Conservation (phyloP, 2,329 filamentous ascomycete genomes). For the Alternaria consortialis region DNA sequence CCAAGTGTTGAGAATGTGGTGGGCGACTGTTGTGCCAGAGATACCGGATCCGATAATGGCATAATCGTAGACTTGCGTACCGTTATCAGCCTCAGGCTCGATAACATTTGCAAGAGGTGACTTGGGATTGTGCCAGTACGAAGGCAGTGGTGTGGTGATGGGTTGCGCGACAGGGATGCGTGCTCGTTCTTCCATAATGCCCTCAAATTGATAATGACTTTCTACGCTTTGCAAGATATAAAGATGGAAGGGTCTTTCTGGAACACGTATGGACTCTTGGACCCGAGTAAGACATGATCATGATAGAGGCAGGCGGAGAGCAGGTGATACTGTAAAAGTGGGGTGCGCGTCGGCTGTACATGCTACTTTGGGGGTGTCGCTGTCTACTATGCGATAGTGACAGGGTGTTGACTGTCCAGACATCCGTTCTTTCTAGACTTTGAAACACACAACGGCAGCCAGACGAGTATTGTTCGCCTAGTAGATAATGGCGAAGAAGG, state of each 20-base stretch:
- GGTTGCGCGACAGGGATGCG: constrained; percentile 46
- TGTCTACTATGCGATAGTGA: neutral
- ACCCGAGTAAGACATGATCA: neutral
- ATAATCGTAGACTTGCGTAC: constrained; percentile 43
- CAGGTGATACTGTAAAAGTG: neutral
- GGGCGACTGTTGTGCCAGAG: constrained; percentile 50
- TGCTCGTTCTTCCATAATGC: constrained; percentile 40
- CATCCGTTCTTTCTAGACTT: accelerated
- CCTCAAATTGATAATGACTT: neutral
- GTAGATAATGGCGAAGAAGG: neutral
- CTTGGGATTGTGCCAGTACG: constrained; percentile 55
- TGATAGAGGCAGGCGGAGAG: neutral
- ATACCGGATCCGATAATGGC: constrained; percentile 54
- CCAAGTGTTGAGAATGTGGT: constrained; percentile 40
- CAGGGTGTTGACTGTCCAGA: neutral
- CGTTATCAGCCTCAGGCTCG: constrained; percentile 34
- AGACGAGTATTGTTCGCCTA: neutral
- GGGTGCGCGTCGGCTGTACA: constrained; percentile 11
- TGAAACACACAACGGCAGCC: neutral
- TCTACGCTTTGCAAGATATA: neutral
- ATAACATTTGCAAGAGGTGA: constrained; percentile 47
- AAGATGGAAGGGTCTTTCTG: accelerated
- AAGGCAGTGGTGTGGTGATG: constrained; percentile 44
- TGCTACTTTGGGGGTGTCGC: constrained; percentile 13
- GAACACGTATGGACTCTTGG: too few relatives aligned